Conservation (phyloP, 1,284 basidiomycete species). For the Ceratobasidium sp. region DNA sequence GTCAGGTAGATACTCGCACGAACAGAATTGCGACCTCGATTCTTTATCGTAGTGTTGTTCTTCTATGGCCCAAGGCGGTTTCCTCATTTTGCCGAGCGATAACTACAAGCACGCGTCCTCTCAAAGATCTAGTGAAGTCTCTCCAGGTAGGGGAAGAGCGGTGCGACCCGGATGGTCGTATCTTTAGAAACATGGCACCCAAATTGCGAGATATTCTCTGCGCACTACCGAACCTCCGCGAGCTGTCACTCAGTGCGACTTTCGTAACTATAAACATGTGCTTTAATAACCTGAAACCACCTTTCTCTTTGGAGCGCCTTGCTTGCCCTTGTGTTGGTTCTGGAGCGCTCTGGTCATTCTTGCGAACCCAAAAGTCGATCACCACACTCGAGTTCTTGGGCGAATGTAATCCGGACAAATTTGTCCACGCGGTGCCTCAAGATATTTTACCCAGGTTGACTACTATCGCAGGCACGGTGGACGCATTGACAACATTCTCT, state of each 20-base stretch:
- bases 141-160: background rate
- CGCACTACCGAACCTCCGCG: background rate
- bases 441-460: background rate
- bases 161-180: background rate
- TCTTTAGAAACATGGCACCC: background rate
- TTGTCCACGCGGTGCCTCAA: background rate
- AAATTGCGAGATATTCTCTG: background rate
- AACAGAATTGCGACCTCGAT: background rate
- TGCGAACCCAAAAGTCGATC: background rate
- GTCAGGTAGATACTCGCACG: background rate
- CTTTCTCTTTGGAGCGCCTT: background rate
- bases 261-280: background rate
- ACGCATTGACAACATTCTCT: background rate
- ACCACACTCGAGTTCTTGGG: background rate
- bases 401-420: background rate
- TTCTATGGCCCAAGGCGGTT: background rate
- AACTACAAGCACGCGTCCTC: background rate
- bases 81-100: background rate
- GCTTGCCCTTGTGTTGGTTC: background rate
- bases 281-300: background rate
- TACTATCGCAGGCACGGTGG: background rate
- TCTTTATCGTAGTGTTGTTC: background rate
- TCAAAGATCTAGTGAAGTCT: background rate
- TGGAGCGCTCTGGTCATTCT: background rate
- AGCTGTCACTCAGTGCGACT: background rate